Conservation (phyloP, 805 yeast genomes). For the Vanderwaltozyma verrucispora region DNA sequence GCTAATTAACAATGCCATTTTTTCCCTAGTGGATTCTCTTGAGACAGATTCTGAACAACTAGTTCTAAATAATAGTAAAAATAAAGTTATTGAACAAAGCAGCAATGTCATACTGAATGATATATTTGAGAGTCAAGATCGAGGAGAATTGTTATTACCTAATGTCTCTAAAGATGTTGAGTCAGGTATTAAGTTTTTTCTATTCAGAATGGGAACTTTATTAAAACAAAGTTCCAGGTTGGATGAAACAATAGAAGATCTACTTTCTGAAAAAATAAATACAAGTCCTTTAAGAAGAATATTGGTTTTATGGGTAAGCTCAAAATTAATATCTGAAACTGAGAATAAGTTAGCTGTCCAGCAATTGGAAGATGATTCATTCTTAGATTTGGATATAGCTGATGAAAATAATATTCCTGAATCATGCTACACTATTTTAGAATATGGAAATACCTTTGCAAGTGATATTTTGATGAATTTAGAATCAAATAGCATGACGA, state of each 20-base stretch:
- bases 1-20: conserved; percentile 1
- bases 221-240: conserved; percentile 1
- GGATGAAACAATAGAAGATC: conserved; percentile 9
- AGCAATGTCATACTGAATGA: conserved; percentile 11
- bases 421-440: conserved; percentile 26
- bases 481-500: conserved; percentile 9
- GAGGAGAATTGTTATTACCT: conserved; percentile 11
- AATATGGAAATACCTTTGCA: conserved; percentile 34
- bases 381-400: conserved; percentile 6
- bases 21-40: neutral
- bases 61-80: neutral
- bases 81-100: conserved; percentile 13
- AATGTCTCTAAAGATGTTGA: conserved; percentile 9
- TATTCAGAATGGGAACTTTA: conserved; percentile 15
- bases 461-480: conserved; percentile 24
- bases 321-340: conserved; percentile 17
- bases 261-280: conserved; percentile 12
- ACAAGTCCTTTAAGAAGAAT: conserved; percentile 8
- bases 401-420: conserved; percentile 6
- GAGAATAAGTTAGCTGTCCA: too few species aligned
- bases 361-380: conserved; percentile 3
- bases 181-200: conserved; percentile 1
- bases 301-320: conserved; percentile 31
- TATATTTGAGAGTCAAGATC: neutral
- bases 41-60: neutral